Base-by-base conservation (phyloP, 352 stramenopile species). In the Phytophthora macrochlamydospora region DNA sequence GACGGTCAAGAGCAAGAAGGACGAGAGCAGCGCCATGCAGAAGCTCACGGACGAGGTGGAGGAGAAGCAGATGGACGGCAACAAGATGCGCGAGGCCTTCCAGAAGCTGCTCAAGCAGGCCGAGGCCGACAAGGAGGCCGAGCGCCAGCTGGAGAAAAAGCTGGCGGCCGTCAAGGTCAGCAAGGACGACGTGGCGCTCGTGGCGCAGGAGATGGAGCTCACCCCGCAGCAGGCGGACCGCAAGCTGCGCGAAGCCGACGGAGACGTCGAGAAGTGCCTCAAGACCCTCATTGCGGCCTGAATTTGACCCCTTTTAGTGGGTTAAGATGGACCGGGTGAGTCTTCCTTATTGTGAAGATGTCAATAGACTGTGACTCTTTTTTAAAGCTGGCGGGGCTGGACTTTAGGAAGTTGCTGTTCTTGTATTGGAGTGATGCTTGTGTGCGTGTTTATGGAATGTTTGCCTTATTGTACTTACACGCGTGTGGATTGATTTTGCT, bases 21-120 rank as follows among this genome's bases (percentile, higher is more conserved):
- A 95, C 50, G 85, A 92, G 67, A 92, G 75, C 67, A 90, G 52
- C 48, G 88, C 88, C 30, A 87, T 95, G 70, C 76, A 94, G 55
- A 95, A 93, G 65, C 81, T 95, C 59, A 93, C 84, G 44, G 88
- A 95, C 63, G 74, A 87, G 32, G 86, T 93, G 43, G 86, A 93
- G 72, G 87, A 95, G 71, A 94, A 92, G 67, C 79, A 92, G 54
- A 90, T 95, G 81, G 88, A 95, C 78, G 85, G 89, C 50, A 90
- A 94, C 81, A 93, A 92, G 76, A 93, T 95, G 85, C 93, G 92
- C 67, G 56, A 87, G 57, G 85, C 87, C 31, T 93, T 95, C 61
- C 67, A 83, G 62, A 75, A 81, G 51, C 66, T 95, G 62, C 79
- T 69, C 42, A 91, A 93, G 62, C 81, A 93, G 59, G 88, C 93